Conservation (phyloP, 2,329 filamentous ascomycete genomes). For the Fusarium staphyleae region DNA sequence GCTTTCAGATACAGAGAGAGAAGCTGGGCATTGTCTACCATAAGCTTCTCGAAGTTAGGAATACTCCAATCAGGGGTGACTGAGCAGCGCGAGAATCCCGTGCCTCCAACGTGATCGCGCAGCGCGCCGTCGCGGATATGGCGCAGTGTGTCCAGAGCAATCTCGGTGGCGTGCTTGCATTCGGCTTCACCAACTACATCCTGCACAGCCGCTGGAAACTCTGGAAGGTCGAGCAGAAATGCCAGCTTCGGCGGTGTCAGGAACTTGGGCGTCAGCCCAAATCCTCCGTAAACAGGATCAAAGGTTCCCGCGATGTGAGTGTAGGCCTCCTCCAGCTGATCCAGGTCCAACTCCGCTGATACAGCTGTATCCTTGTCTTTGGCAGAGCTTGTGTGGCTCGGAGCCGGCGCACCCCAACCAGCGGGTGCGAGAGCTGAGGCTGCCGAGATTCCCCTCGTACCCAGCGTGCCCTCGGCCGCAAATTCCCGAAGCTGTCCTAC, state of each 20-base stretch:
- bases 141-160: constrained; percentile 81
- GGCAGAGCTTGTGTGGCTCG: constrained; percentile 34
- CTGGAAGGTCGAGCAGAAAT: constrained; percentile 78
- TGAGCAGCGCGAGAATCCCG: constrained; percentile 75
- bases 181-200: constrained; percentile 90
- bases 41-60: constrained; percentile 97
- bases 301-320: constrained; percentile 81
- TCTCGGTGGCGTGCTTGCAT: constrained; percentile 74
- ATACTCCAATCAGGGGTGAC: constrained; percentile 92
- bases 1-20: constrained; percentile 86
- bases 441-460: constrained; percentile 48
- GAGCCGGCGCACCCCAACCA: constrained; percentile 44
- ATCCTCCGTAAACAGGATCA: constrained; percentile 80
- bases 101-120: constrained; percentile 61
- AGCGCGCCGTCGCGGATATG: constrained; percentile 69
- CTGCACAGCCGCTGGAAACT: constrained; percentile 74
- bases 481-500: constrained; percentile 83
- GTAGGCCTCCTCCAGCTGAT: constrained; percentile 90
- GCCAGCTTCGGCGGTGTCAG: constrained; percentile 84
- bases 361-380: constrained; percentile 41
- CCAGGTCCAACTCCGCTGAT: constrained; percentile 81
- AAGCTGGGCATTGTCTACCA: constrained; percentile 90
- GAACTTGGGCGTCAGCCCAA: constrained; percentile 85
- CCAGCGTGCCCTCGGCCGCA: constrained; percentile 82
- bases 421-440: constrained; percentile 41